Percentiles rank a stretch among this genome's conserved stretches.
Conservation (phyloP, 306 rosid genomes). For the Oxytropis ochrocephala region DNA sequence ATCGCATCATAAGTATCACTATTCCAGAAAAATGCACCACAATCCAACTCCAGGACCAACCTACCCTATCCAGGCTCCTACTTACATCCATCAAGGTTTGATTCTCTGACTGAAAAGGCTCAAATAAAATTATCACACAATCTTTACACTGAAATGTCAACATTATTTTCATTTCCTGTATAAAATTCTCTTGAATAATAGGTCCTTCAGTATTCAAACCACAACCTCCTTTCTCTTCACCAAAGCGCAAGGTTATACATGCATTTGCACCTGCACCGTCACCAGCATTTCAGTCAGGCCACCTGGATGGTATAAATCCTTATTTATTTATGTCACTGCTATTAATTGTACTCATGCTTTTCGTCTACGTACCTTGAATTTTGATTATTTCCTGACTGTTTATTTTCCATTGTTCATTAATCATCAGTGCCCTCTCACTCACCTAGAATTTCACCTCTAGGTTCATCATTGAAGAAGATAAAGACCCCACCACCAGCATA, state of each 20-base stretch:
- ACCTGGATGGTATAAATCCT: conserved; percentile 38
- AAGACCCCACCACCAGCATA: conserved; percentile 62
- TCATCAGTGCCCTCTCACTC: conserved; percentile 53
- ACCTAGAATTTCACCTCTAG: conserved; percentile 55
- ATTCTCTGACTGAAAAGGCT: conserved; percentile 9
- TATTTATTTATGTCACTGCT: conserved; percentile 10
- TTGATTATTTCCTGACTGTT: conserved; percentile 13
- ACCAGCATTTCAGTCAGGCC: conserved; percentile 36
- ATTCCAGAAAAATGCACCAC: conserved; percentile 26
- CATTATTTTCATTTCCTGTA: background rate
- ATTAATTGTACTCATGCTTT: conserved; percentile 4
- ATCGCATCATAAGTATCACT: conserved; percentile 35
- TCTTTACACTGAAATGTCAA: conserved; percentile 9
- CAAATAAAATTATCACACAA: background rate
- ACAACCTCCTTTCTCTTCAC: conserved; percentile 45
- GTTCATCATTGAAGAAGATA: conserved; percentile 45
- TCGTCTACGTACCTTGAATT: background rate
- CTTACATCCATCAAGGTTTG: conserved; percentile 51
- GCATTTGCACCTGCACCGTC: conserved; percentile 56
- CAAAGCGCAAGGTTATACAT: conserved; percentile 26
- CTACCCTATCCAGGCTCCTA: conserved; percentile 36
- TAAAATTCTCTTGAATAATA: conserved; percentile 9
- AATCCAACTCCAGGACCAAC: conserved; percentile 35
- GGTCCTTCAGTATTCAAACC: conserved; percentile 48
- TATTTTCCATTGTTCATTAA: conserved; percentile 33